These are phyloP conservation scores for Microcyclospora pomicola DNA, from an alignment of 2,329 filamentous ascomycete genomes.

Conservation along the genomic window DNA sequence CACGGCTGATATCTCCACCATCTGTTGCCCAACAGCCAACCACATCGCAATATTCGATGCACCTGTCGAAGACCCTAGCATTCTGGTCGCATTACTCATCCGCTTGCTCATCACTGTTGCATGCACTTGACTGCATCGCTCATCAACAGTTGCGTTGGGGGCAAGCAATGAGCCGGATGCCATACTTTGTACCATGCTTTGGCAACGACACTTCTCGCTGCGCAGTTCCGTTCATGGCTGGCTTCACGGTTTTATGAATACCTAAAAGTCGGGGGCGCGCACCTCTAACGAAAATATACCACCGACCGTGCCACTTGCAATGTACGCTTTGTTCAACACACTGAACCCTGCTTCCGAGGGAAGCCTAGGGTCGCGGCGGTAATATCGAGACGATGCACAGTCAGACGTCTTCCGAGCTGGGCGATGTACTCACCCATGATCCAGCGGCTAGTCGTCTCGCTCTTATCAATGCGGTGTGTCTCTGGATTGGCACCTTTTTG, in stretches of 20 bases:
- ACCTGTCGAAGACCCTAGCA: too few relatives aligned
- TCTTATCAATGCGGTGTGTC: conserved; percentile 23
- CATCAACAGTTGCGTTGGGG: too few relatives aligned
- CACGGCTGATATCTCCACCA: too few relatives aligned
- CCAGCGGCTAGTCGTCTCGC: conserved; percentile 42
- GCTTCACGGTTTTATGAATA: conserved; percentile 30
- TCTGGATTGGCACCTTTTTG: conserved; percentile 27
- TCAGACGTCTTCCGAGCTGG: conserved; percentile 31
- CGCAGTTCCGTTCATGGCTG: conserved; percentile 32
- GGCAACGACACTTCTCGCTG: conserved; percentile 35
- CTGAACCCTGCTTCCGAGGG: conserved; percentile 29
- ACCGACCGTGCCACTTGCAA: conserved; percentile 38
- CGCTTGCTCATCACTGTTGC: too few relatives aligned
- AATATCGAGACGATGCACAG: conserved; percentile 32
- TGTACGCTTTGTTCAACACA: conserved; percentile 32
- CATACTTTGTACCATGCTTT: too few relatives aligned
- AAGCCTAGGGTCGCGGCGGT: conserved; percentile 25
- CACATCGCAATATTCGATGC: too few relatives aligned
- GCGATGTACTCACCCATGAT: conserved; percentile 29
- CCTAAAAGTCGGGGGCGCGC: conserved; percentile 28
- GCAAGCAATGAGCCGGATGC: too few relatives aligned
- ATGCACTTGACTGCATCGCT: too few relatives aligned
- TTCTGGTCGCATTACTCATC: too few relatives aligned
- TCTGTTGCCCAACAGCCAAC: too few relatives aligned
- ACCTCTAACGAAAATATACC: conserved; percentile 41